phyloP scores from a whole-genome alignment of 1,284 basidiomycete genomes.

The Leccinum fallax region DNA sequence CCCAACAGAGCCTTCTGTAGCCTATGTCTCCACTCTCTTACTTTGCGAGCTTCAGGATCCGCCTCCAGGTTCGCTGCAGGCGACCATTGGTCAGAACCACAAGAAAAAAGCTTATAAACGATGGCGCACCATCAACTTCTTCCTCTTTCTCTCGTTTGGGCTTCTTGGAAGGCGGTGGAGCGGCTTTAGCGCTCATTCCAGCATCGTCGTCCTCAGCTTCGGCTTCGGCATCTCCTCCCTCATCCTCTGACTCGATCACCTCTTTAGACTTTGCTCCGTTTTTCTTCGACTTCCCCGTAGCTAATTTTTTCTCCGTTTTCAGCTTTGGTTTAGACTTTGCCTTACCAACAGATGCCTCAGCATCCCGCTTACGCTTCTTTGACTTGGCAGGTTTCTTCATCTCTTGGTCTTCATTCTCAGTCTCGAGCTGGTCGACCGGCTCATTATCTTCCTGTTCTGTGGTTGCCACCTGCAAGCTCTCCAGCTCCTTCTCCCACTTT shows the following conservation, averaged over 20 bases:
- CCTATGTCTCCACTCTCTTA: conserved; percentile 81
- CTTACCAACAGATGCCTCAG: conserved; percentile 44
- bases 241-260: conserved; percentile 73
- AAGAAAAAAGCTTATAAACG: conserved; percentile 5
- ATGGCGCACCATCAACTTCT: conserved; percentile 50
- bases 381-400: conserved; percentile 55
- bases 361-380: conserved; percentile 65
- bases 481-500: conserved; percentile 70
- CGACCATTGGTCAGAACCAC: conserved; percentile 13
- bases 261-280: conserved; percentile 65
- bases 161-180: conserved; percentile 68
- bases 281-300: conserved; percentile 48
- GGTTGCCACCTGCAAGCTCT: conserved; percentile 45
- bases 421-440: conserved; percentile 69
- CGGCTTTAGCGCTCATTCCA: conserved; percentile 56
- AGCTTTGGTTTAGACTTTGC: conserved; percentile 40
- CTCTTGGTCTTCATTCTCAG: conserved; percentile 47
- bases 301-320: conserved; percentile 42
- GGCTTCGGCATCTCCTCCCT: conserved; percentile 37
- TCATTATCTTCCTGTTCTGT: conserved; percentile 64
- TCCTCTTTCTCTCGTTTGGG: conserved; percentile 66
- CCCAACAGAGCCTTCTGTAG: conserved; percentile 80
- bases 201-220: conserved; percentile 49
- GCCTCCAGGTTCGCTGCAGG: conserved; percentile 46
- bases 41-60: conserved; percentile 75